Conservation (phyloP, 2,329 filamentous ascomycete species). For the Phaeosphaeriaceae sp. region DNA sequence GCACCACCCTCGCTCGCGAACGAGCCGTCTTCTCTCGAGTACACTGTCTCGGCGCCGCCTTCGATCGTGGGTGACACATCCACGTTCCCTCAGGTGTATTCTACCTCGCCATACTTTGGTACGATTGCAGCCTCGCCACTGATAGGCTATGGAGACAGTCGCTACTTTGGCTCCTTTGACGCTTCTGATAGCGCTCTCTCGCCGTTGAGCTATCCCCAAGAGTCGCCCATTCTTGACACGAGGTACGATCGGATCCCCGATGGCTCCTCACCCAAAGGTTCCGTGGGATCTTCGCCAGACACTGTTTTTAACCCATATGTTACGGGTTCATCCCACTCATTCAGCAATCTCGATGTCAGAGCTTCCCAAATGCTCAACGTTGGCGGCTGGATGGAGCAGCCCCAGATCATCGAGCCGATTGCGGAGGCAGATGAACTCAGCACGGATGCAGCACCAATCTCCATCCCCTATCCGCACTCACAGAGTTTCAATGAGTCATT, state of each 20-base stretch:
- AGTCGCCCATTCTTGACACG: conserved; percentile 35
- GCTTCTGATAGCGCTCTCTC: conserved; percentile 28
- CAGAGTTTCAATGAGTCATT: conserved; percentile 24
- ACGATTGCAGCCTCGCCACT: conserved; percentile 39
- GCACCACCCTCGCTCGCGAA: conserved; percentile 35
- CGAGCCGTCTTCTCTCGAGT: conserved; percentile 35
- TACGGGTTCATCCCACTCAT: conserved; percentile 35
- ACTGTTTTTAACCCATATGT: conserved; percentile 40
- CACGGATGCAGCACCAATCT: conserved; percentile 32
- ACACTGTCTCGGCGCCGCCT: conserved; percentile 35
- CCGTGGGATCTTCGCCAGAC: conserved; percentile 31
- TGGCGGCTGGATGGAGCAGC: conserved; percentile 40
- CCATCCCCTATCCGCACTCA: conserved; percentile 35
- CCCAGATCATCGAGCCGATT: conserved; percentile 38
- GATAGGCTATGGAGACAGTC: conserved; percentile 20
- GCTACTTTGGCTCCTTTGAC: conserved; percentile 34
- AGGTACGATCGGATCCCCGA: conserved; percentile 29
- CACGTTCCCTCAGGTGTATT: conserved; percentile 30
- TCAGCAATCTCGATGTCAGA: conserved; percentile 38
- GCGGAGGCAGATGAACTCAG: conserved; percentile 31
- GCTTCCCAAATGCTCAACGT: conserved; percentile 40
- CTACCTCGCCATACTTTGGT: conserved; percentile 35
- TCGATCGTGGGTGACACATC: conserved; percentile 37
- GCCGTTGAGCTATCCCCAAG: conserved; percentile 18
- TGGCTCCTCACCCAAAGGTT: conserved; percentile 22